Evolutionary conservation across 768 basidiomycete genomes (phyloP), one percentile per base, ranked within the genome.

Genomic region (Multifurca ochricompacta): DNA sequence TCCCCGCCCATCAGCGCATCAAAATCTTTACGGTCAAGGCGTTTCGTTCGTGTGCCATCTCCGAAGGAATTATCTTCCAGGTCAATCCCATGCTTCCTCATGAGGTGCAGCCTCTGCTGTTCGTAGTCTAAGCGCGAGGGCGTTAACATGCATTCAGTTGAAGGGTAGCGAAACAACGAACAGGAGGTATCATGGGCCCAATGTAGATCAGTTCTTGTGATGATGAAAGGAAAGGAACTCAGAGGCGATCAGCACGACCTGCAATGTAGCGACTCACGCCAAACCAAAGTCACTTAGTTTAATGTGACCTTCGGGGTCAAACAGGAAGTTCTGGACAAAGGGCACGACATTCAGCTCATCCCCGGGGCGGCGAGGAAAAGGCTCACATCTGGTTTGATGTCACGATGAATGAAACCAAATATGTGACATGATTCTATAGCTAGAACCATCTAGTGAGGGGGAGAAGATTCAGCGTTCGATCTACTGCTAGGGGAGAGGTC

Each of bases 121-220:
- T 97, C 93, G 69, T 92, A 98, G 74, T 98, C 89, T 91, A 58
- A 40, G 32, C 42, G 36, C 8, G 21, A 62, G 51, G 56, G 56
- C 49, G 41, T 42, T 25, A 49, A 50, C 51, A 56, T 48, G n/a
- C 23, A 25, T 36, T 37, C 46, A 27, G 31, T 35, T 28, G 28
- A 36, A 48, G 53, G 58, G 25, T 53, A 53, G 64, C 45, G 43
- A 65, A 70, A 54, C 56, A 40, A 68, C 70, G 61, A 59, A 91
- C 90, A 94, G 52, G 85, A 85, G 25, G 91, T 93, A 70, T 98
- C 93, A 70, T 97, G 93, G 19, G 91, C 90, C 94, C 94, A 96
- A 70, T 95, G 94, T 55, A 92, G 77, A 75, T 93, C 87, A 54
- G 91, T 89, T 51, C 88, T 91, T 67, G 63, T 53, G 36, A 28